phyloP scores from a whole-genome alignment of 2,329 filamentous ascomycete species.

The Drechmeria coniospora region DNA sequence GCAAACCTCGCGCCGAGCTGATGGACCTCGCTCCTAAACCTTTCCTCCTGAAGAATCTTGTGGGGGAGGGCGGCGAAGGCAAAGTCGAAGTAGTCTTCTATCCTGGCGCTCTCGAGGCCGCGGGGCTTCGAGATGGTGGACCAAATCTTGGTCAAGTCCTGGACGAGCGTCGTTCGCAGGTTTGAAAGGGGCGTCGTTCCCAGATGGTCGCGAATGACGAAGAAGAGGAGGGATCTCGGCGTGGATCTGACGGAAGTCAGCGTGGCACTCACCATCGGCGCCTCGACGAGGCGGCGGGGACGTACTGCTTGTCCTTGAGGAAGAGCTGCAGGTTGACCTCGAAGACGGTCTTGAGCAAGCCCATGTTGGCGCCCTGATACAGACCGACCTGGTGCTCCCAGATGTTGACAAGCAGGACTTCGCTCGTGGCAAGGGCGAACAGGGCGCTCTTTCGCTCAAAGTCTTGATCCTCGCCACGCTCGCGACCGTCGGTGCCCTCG shows the following conservation, averaged over 20 bases:
- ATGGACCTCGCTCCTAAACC: slow-evolving; percentile 68
- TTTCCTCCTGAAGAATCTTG: slow-evolving; percentile 89
- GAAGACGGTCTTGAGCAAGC: slow-evolving; percentile 93
- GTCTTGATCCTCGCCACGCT: slow-evolving; percentile 94
- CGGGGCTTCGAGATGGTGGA: slow-evolving; percentile 78
- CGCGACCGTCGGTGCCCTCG: slow-evolving; percentile 89
- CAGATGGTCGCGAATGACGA: slow-evolving; percentile 94
- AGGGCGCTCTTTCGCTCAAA: slow-evolving; percentile 97
- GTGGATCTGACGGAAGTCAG: slow-evolving; percentile 44
- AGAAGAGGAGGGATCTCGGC: slow-evolving; percentile 85
- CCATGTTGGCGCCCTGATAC: slow-evolving; percentile 99
- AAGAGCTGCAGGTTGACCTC: slow-evolving; percentile 97
- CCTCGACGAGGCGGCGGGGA: too few species aligned
- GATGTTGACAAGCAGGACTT: slow-evolving; percentile 96
- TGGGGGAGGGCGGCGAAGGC: slow-evolving; percentile 90
- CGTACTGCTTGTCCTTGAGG: slow-evolving; percentile 83
- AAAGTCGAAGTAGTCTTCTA: slow-evolving; percentile 98
- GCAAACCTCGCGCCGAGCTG: slow-evolving; percentile 71
- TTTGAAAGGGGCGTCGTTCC: slow-evolving; percentile 83
- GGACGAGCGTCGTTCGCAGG: slow-evolving; percentile 75
- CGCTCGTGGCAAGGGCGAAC: slow-evolving; percentile 91
- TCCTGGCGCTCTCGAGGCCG: slow-evolving; percentile 74
- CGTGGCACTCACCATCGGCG: background rate
- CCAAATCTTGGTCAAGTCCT: slow-evolving; percentile 89
- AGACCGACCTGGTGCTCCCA: slow-evolving; percentile 98